Base-by-base conservation (phyloP, 1,284 basidiomycete species). In the Malassezia globosa region DNA sequence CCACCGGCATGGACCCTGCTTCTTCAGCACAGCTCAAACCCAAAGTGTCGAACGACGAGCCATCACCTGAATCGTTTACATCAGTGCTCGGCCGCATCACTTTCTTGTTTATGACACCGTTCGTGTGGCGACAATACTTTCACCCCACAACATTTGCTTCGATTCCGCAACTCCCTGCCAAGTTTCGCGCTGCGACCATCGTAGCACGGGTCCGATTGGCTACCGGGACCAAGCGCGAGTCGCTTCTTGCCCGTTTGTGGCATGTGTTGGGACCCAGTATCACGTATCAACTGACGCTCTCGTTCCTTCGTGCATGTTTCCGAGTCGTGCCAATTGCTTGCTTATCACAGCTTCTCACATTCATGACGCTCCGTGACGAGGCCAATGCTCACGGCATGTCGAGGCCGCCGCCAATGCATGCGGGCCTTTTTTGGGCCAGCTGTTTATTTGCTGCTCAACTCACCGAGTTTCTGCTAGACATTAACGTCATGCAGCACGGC, bases 91-190 rank as follows among this genome's bases (percentile, higher is more conserved):
- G 48, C 5, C 54, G 56, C 47, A 44, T 43, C 23, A 51, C 48
- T 7, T 61, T 57, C 33, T 26, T 42, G 24, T 63, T 57, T 45
- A 38, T 55, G 37, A 48, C 51, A 33, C 41, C 72, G 4, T 63
- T 74, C 23, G 63, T 77, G 16, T 66, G 73, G 53, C 72, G 72
- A 47, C 73, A 77, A 54, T 76, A 74, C 59, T 64, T 62, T 37
- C 61, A 45, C 5, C 72, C 75, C 1, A 69, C 76, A 47, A 72
- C 68, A 5, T 57, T 76, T 31, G 60, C 68, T 7, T 71, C 75
- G 24, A 72, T 78, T 5, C 77, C 77, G 0, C 75, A 75, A 18
- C 62, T 79, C 2, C 68, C 76, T 4, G 74, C 77, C 27, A 76
- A 76, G 48, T 76, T 77, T 58, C 72, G 73, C 23, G 66, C 77